Evolutionary conservation across 2,329 filamentous ascomycete genomes (phyloP), one percentile per base, ranked within the genome.

Genomic region (Cladobotryum mycophilum): DNA sequence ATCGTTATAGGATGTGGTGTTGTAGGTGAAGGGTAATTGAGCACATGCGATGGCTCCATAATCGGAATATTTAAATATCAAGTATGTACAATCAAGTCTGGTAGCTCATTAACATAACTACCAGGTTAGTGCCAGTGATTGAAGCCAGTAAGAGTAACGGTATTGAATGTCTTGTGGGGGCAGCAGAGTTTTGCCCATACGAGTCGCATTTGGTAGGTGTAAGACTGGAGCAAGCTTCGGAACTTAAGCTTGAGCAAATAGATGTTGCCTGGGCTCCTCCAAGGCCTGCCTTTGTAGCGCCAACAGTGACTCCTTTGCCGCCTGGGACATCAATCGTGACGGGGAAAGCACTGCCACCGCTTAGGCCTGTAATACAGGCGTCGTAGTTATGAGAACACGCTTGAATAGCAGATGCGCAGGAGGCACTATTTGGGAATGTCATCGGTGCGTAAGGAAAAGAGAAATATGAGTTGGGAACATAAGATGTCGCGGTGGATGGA

Each of bases 391-490:
- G 61, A 41, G 72, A 72, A 64, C 81, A 84, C 49, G 74, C 71
- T 38, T 62, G 66, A 44, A 76, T 66, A 14, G 79, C 80, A 0
- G 74, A 70, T 3, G 72, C 71, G 59, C 81, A 84, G 5, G 73
- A 73, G 13, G 67, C 75, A 15, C 67, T 63, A 56, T 82, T 74
- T 52, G 66, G 61, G 54, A 80, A 82, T 12, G 71, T 72, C 1
- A 76, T 80, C 43, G 71, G 66, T 47, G 81, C 72, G 59, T 79
- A 78, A 2, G 81, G 81, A 62, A 83, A 84, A 11, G 76, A 73
- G 62, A 82, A 84, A 64, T 77, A 82, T 22, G 68, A 57, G 61
- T 84, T 84, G 40, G 72, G 65, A 15, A 84, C 78, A 60, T 73
- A 81, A 34, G 78, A 79, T 17, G 69, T 68, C 2, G 67, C 60